These are phyloP conservation scores for Leucocoprinus birnbaumii DNA, from an alignment of 768 basidiomycete species.

Conservation along the genomic window DNA sequence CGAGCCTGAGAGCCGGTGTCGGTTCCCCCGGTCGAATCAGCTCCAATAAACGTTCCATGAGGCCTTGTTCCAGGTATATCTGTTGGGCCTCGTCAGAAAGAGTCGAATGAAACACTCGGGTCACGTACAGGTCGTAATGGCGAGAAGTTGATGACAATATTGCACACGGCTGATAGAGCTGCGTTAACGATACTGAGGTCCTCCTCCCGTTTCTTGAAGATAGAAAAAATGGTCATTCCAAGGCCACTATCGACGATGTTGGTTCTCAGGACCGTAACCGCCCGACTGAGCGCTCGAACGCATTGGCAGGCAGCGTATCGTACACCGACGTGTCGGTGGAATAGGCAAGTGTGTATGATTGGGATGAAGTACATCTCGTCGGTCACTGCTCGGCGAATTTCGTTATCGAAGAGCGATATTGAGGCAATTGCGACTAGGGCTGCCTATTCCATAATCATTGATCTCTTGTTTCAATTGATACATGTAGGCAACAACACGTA, in stretches of 20 bases:
- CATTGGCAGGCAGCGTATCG: slow-evolving; percentile 88
- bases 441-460: too few relatives aligned
- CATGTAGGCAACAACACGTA: too few relatives aligned
- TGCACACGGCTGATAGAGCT: slow-evolving; percentile 75
- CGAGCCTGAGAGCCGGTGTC: slow-evolving; percentile 54
- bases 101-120: slow-evolving; percentile 2
- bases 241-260: slow-evolving; percentile 82
- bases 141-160: slow-evolving; percentile 84
- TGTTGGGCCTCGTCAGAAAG: slow-evolving; percentile 22
- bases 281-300: slow-evolving; percentile 75
- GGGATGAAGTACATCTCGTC: slow-evolving; percentile 50
- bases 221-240: slow-evolving; percentile 64
- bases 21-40: slow-evolving; percentile 49
- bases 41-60: slow-evolving; percentile 61
- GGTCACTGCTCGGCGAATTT: slow-evolving; percentile 67
- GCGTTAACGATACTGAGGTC: slow-evolving; percentile 71
- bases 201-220: slow-evolving; percentile 40
- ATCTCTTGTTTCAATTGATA: too few relatives aligned
- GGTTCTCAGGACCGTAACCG: slow-evolving; percentile 78
- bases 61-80: slow-evolving; percentile 66
- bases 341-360: slow-evolving; percentile 18
- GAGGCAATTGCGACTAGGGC: slow-evolving; percentile 72
- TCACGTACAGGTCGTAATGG: slow-evolving; percentile 65
- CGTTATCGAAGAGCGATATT: slow-evolving; percentile 68
- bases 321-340: slow-evolving; percentile 59